phyloP scores from a whole-genome alignment of 805 yeast species.

The Kodamaea lidongshanica region DNA sequence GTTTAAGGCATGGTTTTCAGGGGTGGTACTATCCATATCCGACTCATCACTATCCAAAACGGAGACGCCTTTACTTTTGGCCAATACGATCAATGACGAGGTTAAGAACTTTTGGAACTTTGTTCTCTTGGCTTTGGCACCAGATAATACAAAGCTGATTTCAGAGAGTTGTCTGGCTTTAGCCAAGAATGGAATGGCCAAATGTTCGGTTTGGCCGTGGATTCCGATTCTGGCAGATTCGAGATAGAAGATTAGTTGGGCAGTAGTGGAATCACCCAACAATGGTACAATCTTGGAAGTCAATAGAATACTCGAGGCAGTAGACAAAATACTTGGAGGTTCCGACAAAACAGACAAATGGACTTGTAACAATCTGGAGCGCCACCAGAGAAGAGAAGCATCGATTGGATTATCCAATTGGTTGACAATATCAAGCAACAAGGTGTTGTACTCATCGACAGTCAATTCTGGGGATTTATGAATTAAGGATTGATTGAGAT shows the following conservation, averaged over 20 bases:
- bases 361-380: conserved; percentile 58
- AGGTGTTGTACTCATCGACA: conserved; percentile 21
- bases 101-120: conserved; percentile 69
- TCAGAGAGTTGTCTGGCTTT: conserved; percentile 55
- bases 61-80: conserved; percentile 40
- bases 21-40: conserved; percentile 23
- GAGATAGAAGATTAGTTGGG: conserved; percentile 48
- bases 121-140: conserved; percentile 84
- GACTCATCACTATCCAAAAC: conserved; percentile 17
- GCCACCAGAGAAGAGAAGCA: conserved; percentile 68
- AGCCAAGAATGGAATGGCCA: conserved; percentile 48
- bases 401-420: conserved; percentile 18
- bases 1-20: conserved; percentile 56
- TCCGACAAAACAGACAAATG: conserved; percentile 63
- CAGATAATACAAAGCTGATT: conserved; percentile 65
- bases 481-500: conserved; percentile 32
- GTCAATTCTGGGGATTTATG: conserved; percentile 17
- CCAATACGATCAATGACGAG: conserved; percentile 71
- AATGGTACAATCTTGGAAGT: conserved; percentile 24
- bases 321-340: conserved; percentile 44
- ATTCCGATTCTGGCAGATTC: conserved; percentile 64
- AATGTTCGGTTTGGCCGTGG: conserved; percentile 58
- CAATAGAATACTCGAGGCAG: conserved; percentile 38
- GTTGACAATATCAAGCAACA: conserved; percentile 6
- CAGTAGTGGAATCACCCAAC: conserved; percentile 26